These are phyloP conservation scores for Cucurbita argyrosperma DNA, from an alignment of 306 rosid genomes.

Conservation along the genomic window DNA sequence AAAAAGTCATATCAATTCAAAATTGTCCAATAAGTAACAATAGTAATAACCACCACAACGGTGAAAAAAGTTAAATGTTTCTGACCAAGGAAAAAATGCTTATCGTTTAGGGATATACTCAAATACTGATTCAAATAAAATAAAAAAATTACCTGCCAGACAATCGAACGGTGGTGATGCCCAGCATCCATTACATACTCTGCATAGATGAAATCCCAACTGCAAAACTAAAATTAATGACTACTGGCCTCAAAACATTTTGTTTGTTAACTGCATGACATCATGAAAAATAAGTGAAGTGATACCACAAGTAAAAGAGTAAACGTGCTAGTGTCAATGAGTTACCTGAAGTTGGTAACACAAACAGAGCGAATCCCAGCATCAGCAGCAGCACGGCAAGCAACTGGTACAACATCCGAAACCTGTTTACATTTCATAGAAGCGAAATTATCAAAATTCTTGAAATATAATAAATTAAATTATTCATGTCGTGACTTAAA, in stretches of 20 bases:
- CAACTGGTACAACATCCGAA: constrained; percentile 94
- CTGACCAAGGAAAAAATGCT: not conserved
- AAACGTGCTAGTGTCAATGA: not conserved
- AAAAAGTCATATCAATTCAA: not conserved
- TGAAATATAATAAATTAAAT: not conserved
- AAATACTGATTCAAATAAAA: not conserved
- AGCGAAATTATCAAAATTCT: not conserved
- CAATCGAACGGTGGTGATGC: constrained; percentile 72
- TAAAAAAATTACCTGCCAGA: constrained; percentile 63
- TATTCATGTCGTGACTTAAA: not conserved
- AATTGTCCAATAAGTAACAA: not conserved
- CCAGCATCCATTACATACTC: constrained; percentile 98
- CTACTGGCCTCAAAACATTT: not conserved
- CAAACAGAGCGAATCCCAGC: constrained; percentile 97
- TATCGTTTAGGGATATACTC: not conserved
- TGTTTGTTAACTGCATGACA: not conserved
- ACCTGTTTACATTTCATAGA: constrained; percentile 36
- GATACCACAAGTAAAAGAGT: not conserved
- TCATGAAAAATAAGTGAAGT: not conserved
- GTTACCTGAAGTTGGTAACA: constrained; percentile 87
- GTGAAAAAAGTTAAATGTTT: not conserved
- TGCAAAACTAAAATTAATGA: constrained; percentile 18
- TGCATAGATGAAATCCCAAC: constrained; percentile 99
- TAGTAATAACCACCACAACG: not conserved
- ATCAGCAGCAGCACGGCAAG: constrained; percentile 91